These are phyloP conservation scores for Zygosaccharomyces sapae DNA, from an alignment of 1,139 yeast species.

Conservation along the genomic window DNA sequence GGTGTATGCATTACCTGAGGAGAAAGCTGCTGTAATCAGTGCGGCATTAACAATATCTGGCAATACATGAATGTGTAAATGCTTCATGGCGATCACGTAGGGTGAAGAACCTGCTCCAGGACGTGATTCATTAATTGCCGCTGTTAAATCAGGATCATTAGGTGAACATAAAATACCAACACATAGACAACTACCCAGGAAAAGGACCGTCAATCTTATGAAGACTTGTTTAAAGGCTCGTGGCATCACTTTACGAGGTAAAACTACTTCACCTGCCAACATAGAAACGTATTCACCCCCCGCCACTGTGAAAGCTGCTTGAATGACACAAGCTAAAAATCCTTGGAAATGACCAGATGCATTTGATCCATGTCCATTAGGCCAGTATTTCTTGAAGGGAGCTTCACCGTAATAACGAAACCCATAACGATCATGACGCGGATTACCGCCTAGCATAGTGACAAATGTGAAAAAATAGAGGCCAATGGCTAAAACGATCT, in stretches of 20 bases:
- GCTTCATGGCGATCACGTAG: conserved; percentile 58
- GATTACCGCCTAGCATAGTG: conserved; percentile 85
- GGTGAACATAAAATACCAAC: conserved; percentile 57
- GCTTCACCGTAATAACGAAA: conserved; percentile 59
- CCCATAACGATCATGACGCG: conserved; percentile 59
- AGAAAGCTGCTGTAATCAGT: conserved; percentile 58
- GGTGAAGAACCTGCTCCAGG: conserved; percentile 64
- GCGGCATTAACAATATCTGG: conserved; percentile 64
- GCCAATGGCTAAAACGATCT: conserved; percentile 67
- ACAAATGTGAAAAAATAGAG: conserved; percentile 67
- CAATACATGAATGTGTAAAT: conserved; percentile 48
- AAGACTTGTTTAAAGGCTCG: conserved; percentile 75
- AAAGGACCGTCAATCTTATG: conserved; percentile 64
- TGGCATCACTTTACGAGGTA: conserved; percentile 76
- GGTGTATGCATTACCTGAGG: conserved; percentile 71
- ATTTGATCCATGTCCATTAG: conserved; percentile 44
- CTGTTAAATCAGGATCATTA: conserved; percentile 44
- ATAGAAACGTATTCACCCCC: conserved; percentile 83
- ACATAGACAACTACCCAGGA: conserved; percentile 58
- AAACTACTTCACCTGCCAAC: conserved; percentile 76
- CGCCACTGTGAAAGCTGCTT: conserved; percentile 67
- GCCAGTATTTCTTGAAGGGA: conserved; percentile 52
- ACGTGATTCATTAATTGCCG: conserved; percentile 44
- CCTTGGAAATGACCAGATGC: conserved; percentile 66
- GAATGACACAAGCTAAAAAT: conserved; percentile 56